Evolutionary conservation across 495 filamentous ascomycete species (phyloP), one percentile per base, ranked within the genome.

Genomic region (Podospora appendiculata): DNA sequence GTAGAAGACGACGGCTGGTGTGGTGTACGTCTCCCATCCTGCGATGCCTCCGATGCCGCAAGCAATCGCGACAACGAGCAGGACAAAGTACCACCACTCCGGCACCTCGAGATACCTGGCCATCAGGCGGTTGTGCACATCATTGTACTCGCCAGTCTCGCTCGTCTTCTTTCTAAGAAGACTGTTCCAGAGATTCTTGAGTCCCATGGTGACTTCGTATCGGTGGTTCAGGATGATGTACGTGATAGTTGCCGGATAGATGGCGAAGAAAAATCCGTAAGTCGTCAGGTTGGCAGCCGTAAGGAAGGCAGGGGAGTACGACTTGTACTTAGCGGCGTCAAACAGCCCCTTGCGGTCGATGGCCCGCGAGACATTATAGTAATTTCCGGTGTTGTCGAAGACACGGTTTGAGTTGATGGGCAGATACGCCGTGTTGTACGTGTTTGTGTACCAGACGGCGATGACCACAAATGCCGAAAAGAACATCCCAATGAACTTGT

Each of bases 111-210:
- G 34, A 32, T 71, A 71, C 9, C 47, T 48, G 6, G 59, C 51
- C 69, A 71, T 71, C 42, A 71, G 60, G 8, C 62, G 57, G 55
- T 64, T 65, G 58, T 71, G 69, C 12, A 71, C 62, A 47, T 71
- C 69, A 17, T 56, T 48, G 52, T 61, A 65, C 40, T 63, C 47
- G n/a, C 33, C 50, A 11, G 14, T 33, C 32, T 51, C 41, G 25
- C 47, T 13, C 4, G 51, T 36, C 47, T 57, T 62, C 11, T 56
- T 56, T 50, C 49, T 59, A 39, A 60, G 60, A 39, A 70, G 57
- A 51, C 60, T 56, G 50, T 55, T 54, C 32, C 58, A 39, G 10
- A 71, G 50, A 44, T 58, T 64, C 50, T 60, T 57, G 41, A 71
- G 61, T 8, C 67, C 69, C 56, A 63, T 58, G 11, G 11, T 46